A percentile compares a stretch with the other conserved stretches of the same genome.
These are phyloP conservation scores for Amaranthus palmeri DNA, from an alignment of 148 eudicot genomes.

Conservation along the genomic window DNA sequence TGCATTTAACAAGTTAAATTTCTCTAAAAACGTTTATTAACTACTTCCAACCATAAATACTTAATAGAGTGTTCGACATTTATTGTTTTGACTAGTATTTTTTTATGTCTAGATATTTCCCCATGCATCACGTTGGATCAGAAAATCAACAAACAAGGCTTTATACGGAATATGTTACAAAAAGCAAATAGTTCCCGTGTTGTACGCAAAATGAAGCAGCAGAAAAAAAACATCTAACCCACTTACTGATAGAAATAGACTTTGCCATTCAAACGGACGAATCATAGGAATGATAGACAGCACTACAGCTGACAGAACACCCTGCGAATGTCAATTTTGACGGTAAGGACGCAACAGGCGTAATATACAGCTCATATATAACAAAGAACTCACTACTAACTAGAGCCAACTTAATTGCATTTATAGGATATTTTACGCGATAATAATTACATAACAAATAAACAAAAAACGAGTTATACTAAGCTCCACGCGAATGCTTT, in stretches of 20 bases:
- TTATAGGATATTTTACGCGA: too few species aligned
- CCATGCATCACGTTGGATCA: too few species aligned
- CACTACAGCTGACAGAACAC: slow-evolving; percentile 75
- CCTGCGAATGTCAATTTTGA: slow-evolving; percentile 45
- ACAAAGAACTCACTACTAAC: neutral
- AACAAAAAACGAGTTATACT: neutral
- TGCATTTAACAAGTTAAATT: too few species aligned
- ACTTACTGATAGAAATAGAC: slow-evolving; percentile 89
- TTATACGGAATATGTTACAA: neutral
- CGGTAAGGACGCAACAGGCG: slow-evolving; percentile 2
- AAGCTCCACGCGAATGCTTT: too few species aligned
- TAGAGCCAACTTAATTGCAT: too few species aligned
- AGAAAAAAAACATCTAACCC: slow-evolving; percentile 1
- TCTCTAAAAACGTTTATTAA: too few species aligned
- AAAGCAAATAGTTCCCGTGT: neutral
- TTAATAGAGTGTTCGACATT: too few species aligned
- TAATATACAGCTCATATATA: neutral
- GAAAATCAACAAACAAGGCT: neutral
- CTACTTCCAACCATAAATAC: too few species aligned
- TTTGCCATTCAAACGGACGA: slow-evolving; percentile 98
- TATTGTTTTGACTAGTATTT: too few species aligned
- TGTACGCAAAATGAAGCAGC: slow-evolving; percentile 1
- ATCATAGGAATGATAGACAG: slow-evolving; percentile 76
- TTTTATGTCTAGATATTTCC: too few species aligned
- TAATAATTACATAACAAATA: neutral